Base-by-base conservation (phyloP, 1,284 basidiomycete species). In the Amylostereum areolatum region DNA sequence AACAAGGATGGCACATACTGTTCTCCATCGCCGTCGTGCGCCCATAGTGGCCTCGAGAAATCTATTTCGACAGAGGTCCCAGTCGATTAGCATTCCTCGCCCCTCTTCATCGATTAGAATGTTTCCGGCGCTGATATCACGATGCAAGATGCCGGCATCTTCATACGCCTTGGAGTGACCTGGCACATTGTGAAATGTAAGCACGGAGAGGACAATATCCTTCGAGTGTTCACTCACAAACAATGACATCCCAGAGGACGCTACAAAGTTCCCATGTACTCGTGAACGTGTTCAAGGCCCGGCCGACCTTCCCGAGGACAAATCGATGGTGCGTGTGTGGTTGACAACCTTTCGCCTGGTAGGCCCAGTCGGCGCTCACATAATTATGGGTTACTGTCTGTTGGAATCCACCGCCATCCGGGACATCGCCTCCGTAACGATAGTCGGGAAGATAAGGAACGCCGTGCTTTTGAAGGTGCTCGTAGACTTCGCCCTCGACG, bases 81-180 rank as follows among this genome's bases (percentile, higher is more conserved):
- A 43, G 41, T 43, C 41, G 27, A 43, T 28, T 24, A 43, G 41
- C 4, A 43, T 24, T 8, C 41, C 41, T 4, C 41, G 41, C 6
- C 41, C 41, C 7, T n/a, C 6, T 11, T 43, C 27, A n/a, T 43
- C 41, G 25, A 43, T 43, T 6, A 43, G 41, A n/a, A 43, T n/a
- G 25, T 43, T 43, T 4, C 41, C 28, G 41, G n/a, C 41, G n/a
- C 41, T 43, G 41, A 43, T 43, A 43, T 43, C 41, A 11, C 41
- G 41, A 27, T 43, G 41, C 5, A 43, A n/a, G 41, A 43, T 24
- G n/a, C 25, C 5, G 4, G n/a, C 41, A 28, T 25, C 25, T 5
- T 39, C 37, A 25, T 39, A 39, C 27, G 37, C 37, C 12, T 39
- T 25, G 37, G n/a, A 18, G 12, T 39, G 37, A 25, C 6, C 37